Conservation (phyloP, 176 grass and related monocot genomes). For the Oryza meyeriana region DNA sequence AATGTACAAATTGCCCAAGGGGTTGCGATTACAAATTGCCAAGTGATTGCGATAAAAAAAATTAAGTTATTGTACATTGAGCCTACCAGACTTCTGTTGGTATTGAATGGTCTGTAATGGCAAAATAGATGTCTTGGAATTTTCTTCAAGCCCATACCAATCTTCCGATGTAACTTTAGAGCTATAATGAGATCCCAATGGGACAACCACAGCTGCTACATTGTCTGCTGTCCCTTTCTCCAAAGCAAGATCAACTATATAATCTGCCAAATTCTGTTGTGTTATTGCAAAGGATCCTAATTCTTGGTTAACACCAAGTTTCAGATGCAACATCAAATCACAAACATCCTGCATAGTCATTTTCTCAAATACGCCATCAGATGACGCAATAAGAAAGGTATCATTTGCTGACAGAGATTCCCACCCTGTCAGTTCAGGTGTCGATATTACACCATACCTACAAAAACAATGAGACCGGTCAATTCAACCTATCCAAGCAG, state of each 20-base stretch:
- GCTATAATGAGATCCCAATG: conserved; percentile 47
- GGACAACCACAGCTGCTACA: conserved; percentile 88
- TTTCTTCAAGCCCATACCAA: conserved; percentile 45
- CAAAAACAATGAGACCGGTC: conserved; percentile 28
- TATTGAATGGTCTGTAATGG: conserved; percentile 32
- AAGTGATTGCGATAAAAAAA: conserved; percentile 1
- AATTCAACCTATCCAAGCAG: conserved; percentile 22
- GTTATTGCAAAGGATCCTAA: conserved; percentile 27
- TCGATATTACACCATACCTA: conserved; percentile 90
- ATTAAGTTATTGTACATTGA: conserved; percentile 13
- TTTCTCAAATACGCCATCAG: conserved; percentile 92
- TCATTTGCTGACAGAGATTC: conserved; percentile 71
- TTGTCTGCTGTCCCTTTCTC: conserved; percentile 90
- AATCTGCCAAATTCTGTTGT: conserved; percentile 66
- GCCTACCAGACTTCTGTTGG: conserved; percentile 31
- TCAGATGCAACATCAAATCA: conserved; percentile 65
- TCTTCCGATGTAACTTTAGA: conserved; percentile 38
- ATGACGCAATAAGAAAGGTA: conserved; percentile 74
- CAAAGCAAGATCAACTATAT: conserved; percentile 66
- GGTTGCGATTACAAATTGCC: not conserved
- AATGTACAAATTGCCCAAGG: not conserved
- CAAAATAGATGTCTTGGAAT: conserved; percentile 29
- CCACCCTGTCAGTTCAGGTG: conserved; percentile 87
- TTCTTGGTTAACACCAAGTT: conserved; percentile 38
- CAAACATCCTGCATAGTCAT: conserved; percentile 88